These are phyloP conservation scores for Lipomyces sp. DNA, from an alignment of 805 yeast species.

Conservation along the genomic window DNA sequence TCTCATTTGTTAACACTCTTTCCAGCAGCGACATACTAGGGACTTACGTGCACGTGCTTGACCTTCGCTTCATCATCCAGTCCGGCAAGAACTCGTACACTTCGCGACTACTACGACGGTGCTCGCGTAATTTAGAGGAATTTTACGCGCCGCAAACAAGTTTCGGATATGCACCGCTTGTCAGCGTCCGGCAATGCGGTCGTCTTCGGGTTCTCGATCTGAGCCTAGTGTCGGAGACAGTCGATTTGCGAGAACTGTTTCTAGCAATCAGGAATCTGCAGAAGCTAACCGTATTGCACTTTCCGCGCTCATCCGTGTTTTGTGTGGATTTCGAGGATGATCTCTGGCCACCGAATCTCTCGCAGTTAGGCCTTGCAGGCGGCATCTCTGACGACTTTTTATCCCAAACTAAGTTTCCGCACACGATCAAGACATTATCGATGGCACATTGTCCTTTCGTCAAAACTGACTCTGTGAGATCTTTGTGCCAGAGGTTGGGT, in stretches of 20 bases:
- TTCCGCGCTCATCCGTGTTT: conserved; percentile 84
- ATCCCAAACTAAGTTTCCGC: conserved; percentile 70
- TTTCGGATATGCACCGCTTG: conserved; percentile 87
- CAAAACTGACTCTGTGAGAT: conserved; percentile 65
- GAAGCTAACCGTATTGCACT: conserved; percentile 72
- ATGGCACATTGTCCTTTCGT: conserved; percentile 87
- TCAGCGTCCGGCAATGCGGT: conserved; percentile 75
- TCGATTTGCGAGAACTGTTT: conserved; percentile 80
- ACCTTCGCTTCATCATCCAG: conserved; percentile 80
- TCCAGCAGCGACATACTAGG: conserved; percentile 56
- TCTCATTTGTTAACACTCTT: conserved; percentile 65
- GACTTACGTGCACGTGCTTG: conserved; percentile 64
- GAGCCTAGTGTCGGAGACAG: conserved; percentile 86
- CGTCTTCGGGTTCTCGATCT: conserved; percentile 70
- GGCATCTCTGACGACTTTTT: conserved; percentile 86
- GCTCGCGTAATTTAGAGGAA: conserved; percentile 64
- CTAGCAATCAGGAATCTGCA: conserved; percentile 67
- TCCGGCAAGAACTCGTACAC: conserved; percentile 90
- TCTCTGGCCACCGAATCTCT: conserved; percentile 78
- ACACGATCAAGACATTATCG: conserved; percentile 69
- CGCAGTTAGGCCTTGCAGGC: conserved; percentile 79
- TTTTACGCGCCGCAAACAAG: conserved; percentile 94
- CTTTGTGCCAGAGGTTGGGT: conserved; percentile 68
- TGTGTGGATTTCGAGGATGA: conserved; percentile 57
- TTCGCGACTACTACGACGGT: conserved; percentile 78